phyloP scores from a whole-genome alignment of 2,329 filamentous ascomycete genomes.

The Monilinia laxa region DNA sequence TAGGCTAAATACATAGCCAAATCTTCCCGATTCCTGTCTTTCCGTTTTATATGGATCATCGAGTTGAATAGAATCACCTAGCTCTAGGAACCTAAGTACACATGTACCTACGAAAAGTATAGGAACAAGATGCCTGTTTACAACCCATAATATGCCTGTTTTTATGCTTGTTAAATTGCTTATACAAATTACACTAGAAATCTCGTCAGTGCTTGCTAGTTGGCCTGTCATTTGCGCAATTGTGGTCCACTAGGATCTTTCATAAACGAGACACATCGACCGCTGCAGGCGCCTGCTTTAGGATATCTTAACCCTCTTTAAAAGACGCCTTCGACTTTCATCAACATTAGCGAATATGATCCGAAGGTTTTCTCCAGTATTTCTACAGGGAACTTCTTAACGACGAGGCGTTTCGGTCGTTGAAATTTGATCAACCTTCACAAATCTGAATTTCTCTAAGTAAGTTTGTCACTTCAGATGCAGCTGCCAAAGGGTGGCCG shows the following conservation, averaged over 20 bases:
- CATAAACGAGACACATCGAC: slow-evolving; percentile 19
- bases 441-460: slow-evolving; percentile 6
- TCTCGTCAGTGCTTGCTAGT: slow-evolving; percentile 12
- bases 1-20: background rate
- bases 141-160: slow-evolving; percentile 4
- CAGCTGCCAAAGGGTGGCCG: slow-evolving; percentile 16
- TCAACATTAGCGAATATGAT: slow-evolving; percentile 22
- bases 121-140: slow-evolving; percentile 14
- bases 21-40: background rate
- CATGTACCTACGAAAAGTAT: slow-evolving; percentile 6
- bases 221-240: slow-evolving; percentile 24
- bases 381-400: slow-evolving; percentile 16
- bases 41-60: slow-evolving; percentile 8
- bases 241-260: slow-evolving; percentile 11
- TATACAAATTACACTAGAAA: slow-evolving; percentile 5
- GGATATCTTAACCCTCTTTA: slow-evolving; percentile 9
- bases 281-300: slow-evolving; percentile 25
- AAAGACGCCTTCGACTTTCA: slow-evolving; percentile 16
- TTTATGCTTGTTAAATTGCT: slow-evolving; percentile 9
- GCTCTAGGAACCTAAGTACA: background rate
- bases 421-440: slow-evolving; percentile 13
- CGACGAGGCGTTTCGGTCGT: slow-evolving; percentile 12
- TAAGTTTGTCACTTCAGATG: slow-evolving; percentile 4
- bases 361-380: slow-evolving; percentile 19
- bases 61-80: slow-evolving; percentile 15